Conservation (phyloP, 2,329 filamentous ascomycete genomes). For the Pseudogymnoascus sp. region DNA sequence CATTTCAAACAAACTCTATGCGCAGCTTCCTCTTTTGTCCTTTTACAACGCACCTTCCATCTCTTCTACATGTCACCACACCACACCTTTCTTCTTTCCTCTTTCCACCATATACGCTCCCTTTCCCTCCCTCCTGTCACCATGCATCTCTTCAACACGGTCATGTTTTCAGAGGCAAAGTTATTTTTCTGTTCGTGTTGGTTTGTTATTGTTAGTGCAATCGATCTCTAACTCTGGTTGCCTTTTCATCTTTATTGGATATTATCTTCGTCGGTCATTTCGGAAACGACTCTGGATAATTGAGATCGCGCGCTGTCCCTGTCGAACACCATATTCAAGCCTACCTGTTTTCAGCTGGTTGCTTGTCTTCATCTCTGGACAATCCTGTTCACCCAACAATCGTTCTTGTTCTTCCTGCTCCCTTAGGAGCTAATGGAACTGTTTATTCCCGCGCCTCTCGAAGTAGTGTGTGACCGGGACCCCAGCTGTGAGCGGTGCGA, state of each 20-base stretch:
- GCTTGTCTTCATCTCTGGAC: neutral
- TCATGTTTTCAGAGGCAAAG: neutral
- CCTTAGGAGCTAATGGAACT: neutral
- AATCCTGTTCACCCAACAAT: neutral
- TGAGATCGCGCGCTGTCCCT: neutral
- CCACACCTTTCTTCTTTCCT: neutral
- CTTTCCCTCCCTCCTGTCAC: neutral
- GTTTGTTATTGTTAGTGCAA: neutral
- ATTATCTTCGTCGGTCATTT: neutral
- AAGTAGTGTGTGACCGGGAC: rapidly evolving
- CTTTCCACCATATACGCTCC: too few relatives aligned
- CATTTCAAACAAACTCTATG: neutral
- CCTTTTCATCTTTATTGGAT: neutral
- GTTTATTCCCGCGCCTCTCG: neutral
- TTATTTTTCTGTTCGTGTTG: neutral
- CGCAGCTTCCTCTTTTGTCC: neutral
- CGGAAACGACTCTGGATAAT: neutral
- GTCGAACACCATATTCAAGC: neutral
- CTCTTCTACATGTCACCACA: neutral
- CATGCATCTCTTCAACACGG: neutral
- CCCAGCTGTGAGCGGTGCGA: neutral
- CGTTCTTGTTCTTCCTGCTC: neutral
- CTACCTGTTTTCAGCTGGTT: neutral
- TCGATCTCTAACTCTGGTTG: neutral
- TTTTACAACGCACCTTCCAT: neutral